These are phyloP conservation scores for Arxiozyma slooffiae DNA, from an alignment of 1,139 yeast genomes.

Conservation along the genomic window DNA sequence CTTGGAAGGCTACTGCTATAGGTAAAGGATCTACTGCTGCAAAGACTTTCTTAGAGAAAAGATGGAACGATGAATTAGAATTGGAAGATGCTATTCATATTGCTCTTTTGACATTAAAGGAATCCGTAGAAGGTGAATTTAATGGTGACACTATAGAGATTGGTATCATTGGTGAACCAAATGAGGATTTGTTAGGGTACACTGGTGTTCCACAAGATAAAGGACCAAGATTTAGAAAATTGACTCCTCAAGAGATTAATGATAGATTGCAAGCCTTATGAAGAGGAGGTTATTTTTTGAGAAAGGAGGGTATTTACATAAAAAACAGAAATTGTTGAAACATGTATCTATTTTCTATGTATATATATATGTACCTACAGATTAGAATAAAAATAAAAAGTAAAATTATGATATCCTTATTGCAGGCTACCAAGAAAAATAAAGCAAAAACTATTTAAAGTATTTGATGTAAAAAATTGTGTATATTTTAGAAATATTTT, in stretches of 20 bases:
- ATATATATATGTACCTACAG: too few species aligned
- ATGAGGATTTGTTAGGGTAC: conserved; percentile 73
- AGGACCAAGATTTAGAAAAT: conserved; percentile 84
- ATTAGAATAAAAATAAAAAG: too few species aligned
- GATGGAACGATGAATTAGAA: conserved; percentile 96
- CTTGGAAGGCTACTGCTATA: conserved; percentile 99
- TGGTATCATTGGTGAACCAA: conserved; percentile 75
- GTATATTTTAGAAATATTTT: too few species aligned
- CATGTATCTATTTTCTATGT: not conserved
- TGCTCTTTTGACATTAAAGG: conserved; percentile 87
- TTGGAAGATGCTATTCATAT: conserved; percentile 97
- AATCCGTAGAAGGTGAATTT: conserved; percentile 96
- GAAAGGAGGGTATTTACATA: not conserved
- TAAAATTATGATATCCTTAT: too few species aligned
- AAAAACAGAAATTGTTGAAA: not conserved
- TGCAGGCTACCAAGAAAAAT: not conserved
- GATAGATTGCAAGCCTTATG: conserved; percentile 89
- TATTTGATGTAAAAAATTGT: not conserved
- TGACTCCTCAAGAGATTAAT: conserved; percentile 83
- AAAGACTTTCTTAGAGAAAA: conserved; percentile 90
- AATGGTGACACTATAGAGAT: conserved; percentile 94
- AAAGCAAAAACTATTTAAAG: not conserved
- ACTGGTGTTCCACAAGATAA: conserved; percentile 63
- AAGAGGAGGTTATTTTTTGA: not conserved
- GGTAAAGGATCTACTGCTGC: conserved; percentile 94